Evolutionary conservation across 768 basidiomycete species (phyloP).

Genomic region (Phaeolepiota aurea): DNA sequence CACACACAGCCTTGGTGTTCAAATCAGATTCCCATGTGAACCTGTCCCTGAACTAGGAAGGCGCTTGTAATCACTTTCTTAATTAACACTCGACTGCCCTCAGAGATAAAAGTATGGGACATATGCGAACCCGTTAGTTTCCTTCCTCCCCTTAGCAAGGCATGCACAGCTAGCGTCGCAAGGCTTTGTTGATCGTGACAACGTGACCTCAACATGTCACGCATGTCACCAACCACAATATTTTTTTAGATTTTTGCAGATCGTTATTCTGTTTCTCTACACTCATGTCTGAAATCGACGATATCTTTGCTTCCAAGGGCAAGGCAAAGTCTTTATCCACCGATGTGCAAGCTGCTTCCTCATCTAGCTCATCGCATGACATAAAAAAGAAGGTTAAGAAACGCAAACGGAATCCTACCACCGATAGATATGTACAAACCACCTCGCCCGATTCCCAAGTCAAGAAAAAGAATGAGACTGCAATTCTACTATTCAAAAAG

Average conservation of each 20-base stretch:
- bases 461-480: constrained; percentile 6
- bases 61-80: no score
- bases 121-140: no score
- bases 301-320: constrained; percentile 62
- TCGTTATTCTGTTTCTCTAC: constrained; percentile 4
- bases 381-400: constrained; percentile 43
- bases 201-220: constrained; percentile 7
- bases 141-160: no score
- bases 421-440: background rate
- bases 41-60: background rate
- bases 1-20: no score
- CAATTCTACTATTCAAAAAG: constrained; percentile 19
- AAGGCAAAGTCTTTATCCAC: constrained; percentile 17
- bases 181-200: constrained; percentile 5
- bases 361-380: constrained; percentile 21
- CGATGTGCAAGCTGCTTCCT: constrained; percentile 12
- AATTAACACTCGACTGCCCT: no score
- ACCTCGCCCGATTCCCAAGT: background rate
- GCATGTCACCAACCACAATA: constrained; percentile 4
- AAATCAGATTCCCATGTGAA: background rate
- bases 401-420: constrained; percentile 14
- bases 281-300: constrained; percentile 73
- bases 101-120: no score
- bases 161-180: background rate
- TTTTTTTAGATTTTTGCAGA: no score